Evolutionary conservation across 2,329 filamentous ascomycete genomes (phyloP), one percentile per base, ranked within the genome.

Genomic region (Aspergillus pseudonomiae): DNA sequence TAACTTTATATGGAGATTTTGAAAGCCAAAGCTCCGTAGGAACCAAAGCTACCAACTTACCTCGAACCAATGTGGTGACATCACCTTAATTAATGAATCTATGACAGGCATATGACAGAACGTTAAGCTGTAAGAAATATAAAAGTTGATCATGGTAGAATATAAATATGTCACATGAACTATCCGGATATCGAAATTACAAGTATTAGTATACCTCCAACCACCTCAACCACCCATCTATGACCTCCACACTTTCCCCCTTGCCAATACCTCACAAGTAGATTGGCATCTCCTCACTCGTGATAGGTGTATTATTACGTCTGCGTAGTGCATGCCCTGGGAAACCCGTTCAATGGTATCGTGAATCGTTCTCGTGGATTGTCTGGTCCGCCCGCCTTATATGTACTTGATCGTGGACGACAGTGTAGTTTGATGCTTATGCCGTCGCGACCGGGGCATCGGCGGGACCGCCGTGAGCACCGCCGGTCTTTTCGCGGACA

Each of bases 401-500:
- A 24, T 6, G 21, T 48, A 6, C 43, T 19, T 26, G 28, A n/a
- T 53, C 3, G 30, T n/a, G 19, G 39, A 19, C 6, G 28, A 34
- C 50, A 21, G 50, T 2, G 9, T 9, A 26, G 45, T 52, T 28
- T 48, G 19, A 36, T 21, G 28, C 16, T 54, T 60, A 63, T n/a
- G 24, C 57, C 6, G 60, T 32, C 16, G 57, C 56, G 14, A 61
- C 56, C 2, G 66, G 61, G 21, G 66, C 62, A 63, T 67, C 66
- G 16, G 64, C 55, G 4, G 68, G 67, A 6, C 68, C 68, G 24
- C 69, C 65, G 43, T 67, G 65, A 11, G 65, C 67, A 30, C 63
- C 43, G 32, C 65, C 66, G 11, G 65, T 66, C 63, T 77, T 75
- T 64, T 77, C 75, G 5, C 67, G 67, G 10, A 59, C 56, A 6